phyloP scores from a whole-genome alignment of 129 eudicot species.

The Escallonia rubra region DNA sequence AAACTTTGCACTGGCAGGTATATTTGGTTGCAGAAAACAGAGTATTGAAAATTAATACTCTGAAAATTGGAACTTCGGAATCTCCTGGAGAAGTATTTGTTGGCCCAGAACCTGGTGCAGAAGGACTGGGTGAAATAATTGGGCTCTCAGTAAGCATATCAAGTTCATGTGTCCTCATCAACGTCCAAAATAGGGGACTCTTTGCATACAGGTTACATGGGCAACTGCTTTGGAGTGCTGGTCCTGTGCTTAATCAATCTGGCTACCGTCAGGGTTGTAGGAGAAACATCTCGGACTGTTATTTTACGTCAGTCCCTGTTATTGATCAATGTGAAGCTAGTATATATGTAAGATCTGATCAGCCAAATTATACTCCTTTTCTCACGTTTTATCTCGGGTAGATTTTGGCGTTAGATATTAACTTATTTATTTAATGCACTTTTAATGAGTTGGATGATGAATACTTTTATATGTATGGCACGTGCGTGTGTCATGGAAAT shows the following conservation, averaged over 20 bases:
- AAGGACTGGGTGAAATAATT: conserved; percentile 32
- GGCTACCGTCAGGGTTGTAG: conserved; percentile 85
- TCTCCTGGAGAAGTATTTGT: conserved; percentile 59
- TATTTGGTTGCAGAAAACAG: conserved; percentile 76
- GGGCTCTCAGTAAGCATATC: conserved; percentile 68
- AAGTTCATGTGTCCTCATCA: conserved; percentile 60
- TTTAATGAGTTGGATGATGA: too few species aligned
- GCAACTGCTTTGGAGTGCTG: conserved; percentile 58
- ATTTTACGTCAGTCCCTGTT: conserved; percentile 63
- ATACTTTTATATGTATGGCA: too few species aligned
- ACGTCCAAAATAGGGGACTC: conserved; percentile 56
- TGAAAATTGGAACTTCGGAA: conserved; percentile 30
- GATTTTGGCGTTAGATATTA: too few species aligned
- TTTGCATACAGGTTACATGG: conserved; percentile 70
- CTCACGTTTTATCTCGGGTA: too few species aligned
- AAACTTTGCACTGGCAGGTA: conserved; percentile 40
- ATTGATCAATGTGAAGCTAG: conserved; percentile 89
- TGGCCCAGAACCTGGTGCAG: conserved; percentile 44
- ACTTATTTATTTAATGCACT: too few species aligned
- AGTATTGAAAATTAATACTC: conserved; percentile 49
- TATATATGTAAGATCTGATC: conserved; percentile 55
- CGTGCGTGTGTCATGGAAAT: too few species aligned
- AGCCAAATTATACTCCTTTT: background rate
- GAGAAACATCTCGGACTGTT: conserved; percentile 57
- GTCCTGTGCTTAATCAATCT: conserved; percentile 51